phyloP scores from a whole-genome alignment of 2,329 filamentous ascomycete species.

The Sporothrix pseudoabietina region DNA sequence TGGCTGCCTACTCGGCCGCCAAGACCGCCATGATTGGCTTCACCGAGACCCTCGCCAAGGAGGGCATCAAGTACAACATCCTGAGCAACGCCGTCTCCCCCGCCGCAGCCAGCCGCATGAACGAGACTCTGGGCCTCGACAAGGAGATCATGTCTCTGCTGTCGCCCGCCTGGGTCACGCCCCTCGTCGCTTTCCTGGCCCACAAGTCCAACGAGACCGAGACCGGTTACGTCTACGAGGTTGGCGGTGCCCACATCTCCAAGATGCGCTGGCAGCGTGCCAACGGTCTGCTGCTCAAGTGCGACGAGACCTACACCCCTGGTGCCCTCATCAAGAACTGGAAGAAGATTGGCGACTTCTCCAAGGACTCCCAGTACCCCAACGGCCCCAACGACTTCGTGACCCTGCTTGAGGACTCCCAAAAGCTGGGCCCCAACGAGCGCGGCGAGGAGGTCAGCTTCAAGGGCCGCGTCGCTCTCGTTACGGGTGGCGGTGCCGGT shows the following conservation, averaged over 20 bases:
- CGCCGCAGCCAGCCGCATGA: constrained; percentile 94
- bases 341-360: constrained; percentile 85
- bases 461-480: constrained; percentile 78
- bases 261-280: constrained; percentile 96
- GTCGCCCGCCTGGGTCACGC: constrained; percentile 93
- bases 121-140: constrained; percentile 82
- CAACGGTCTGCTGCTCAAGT: constrained; percentile 83
- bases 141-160: constrained; percentile 84
- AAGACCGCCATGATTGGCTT: constrained; percentile 96
- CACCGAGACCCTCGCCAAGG: constrained; percentile 96
- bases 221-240: constrained; percentile 89
- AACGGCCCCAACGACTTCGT: constrained; percentile 86
- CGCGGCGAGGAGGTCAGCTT: constrained; percentile 76
- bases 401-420: constrained; percentile 77
- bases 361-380: constrained; percentile 73
- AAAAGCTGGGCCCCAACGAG: constrained; percentile 73
- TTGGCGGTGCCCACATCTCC: constrained; percentile 86
- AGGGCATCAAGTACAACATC: constrained; percentile 98
- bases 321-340: constrained; percentile 87
- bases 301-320: constrained; percentile 84
- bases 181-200: constrained; percentile 82
- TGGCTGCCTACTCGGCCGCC: constrained; percentile 95
- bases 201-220: constrained; percentile 83
- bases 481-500: constrained; percentile 85
- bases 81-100: constrained; percentile 92